Conservation (phyloP, 257 asterid species). For the Thymus mandschuricus region DNA sequence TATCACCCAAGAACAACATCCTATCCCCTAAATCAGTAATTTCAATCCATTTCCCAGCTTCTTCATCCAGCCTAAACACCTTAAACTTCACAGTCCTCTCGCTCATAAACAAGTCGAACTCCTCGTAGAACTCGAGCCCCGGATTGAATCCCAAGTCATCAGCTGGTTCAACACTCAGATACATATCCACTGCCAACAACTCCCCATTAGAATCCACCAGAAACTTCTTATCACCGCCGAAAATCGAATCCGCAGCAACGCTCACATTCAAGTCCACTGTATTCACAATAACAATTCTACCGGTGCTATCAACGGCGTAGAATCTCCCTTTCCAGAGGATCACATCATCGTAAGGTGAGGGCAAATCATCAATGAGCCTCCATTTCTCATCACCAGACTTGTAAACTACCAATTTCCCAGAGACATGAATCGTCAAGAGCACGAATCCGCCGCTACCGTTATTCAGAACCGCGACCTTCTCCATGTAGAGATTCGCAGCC, state of each 20-base stretch:
- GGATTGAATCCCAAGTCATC: constrained; percentile 65
- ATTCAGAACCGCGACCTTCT: constrained; percentile 66
- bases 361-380: constrained; percentile 61
- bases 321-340: constrained; percentile 55
- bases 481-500: constrained; percentile 81
- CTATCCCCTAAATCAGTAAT: constrained; percentile 63
- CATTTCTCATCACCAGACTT: constrained; percentile 78
- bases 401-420: constrained; percentile 70
- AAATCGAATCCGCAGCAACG: constrained; percentile 48
- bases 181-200: constrained; percentile 72
- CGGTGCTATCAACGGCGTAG: constrained; percentile 71
- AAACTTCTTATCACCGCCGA: constrained; percentile 84
- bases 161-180: constrained; percentile 61
- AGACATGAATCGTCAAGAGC: constrained; percentile 68
- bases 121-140: constrained; percentile 67
- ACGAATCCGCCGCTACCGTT: constrained; percentile 41
- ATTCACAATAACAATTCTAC: constrained; percentile 58
- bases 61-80: constrained; percentile 68
- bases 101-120: constrained; percentile 63
- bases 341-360: constrained; percentile 76
- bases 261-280: constrained; percentile 43
- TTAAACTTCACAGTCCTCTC: constrained; percentile 80
- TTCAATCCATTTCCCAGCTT: constrained; percentile 59
- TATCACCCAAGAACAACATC: constrained; percentile 81
- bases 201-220: constrained; percentile 68